Percentiles rank a stretch among this genome's conserved stretches.
Evolutionary conservation across 192 early-diverging fungal genomes (phyloP).

Genomic region (Entophlyctis luteolus): DNA sequence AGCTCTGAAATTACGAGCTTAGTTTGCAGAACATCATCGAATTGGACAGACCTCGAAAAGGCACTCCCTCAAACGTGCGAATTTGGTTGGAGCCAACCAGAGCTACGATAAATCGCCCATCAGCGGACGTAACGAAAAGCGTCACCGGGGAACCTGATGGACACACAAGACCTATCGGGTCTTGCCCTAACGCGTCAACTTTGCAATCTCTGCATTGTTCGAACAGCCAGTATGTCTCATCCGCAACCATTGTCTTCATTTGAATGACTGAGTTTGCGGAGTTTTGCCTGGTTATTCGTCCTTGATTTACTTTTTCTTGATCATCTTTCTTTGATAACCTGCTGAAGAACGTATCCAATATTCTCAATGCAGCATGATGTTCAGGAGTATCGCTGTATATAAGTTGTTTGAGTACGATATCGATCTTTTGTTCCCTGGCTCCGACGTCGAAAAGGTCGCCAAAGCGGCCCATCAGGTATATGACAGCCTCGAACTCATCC

Average conservation of each 20-base stretch:
- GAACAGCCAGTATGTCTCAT: background rate
- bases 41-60: conserved; percentile 6
- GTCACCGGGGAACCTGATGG: background rate
- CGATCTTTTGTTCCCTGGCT: background rate
- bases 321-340: conserved; percentile 2
- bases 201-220: background rate
- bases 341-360: background rate
- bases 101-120: background rate
- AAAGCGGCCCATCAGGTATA: background rate
- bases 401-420: conserved; percentile 14
- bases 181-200: background rate
- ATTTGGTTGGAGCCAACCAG: background rate
- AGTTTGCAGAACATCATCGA: background rate
- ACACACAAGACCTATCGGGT: background rate
- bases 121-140: background rate
- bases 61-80: conserved; percentile 1
- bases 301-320: background rate
- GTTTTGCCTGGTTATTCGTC: background rate
- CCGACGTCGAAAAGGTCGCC: background rate
- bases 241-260: too few relatives aligned
- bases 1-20: background rate
- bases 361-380: background rate
- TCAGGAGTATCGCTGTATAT: background rate
- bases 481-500: conserved; percentile 10
- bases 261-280: background rate